phyloP scores from a whole-genome alignment of 2,329 filamentous ascomycete genomes.

The Alternaria burnsii region DNA sequence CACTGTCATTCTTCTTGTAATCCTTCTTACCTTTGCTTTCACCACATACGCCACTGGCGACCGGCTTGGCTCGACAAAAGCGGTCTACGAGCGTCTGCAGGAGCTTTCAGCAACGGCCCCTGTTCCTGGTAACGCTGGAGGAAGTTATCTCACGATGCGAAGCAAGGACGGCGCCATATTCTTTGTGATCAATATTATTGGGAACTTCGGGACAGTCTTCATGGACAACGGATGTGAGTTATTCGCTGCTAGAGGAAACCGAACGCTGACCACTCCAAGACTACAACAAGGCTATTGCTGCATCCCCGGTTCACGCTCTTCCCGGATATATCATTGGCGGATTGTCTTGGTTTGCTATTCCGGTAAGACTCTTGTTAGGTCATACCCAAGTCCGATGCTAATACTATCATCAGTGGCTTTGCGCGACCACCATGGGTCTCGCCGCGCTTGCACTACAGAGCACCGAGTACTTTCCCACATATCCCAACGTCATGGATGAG shows the following conservation, averaged over 20 bases:
- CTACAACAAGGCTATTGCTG: constrained; percentile 92
- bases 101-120: constrained; percentile 73
- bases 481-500: constrained; percentile 43
- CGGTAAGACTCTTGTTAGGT: constrained; percentile 24
- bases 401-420: constrained; percentile 45
- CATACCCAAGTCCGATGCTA: neutral
- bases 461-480: constrained; percentile 55
- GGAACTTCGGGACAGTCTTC: constrained; percentile 85
- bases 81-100: constrained; percentile 80
- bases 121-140: constrained; percentile 76
- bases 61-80: constrained; percentile 75
- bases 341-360: constrained; percentile 59
- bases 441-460: constrained; percentile 54
- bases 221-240: constrained; percentile 75
- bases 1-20: constrained; percentile 82
- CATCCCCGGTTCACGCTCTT: constrained; percentile 82
- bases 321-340: constrained; percentile 67
- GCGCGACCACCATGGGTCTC: constrained; percentile 58
- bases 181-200: constrained; percentile 89
- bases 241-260: neutral
- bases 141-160: constrained; percentile 89
- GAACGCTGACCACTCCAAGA: constrained; percentile 21
- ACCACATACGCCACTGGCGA: constrained; percentile 80
- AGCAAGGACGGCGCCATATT: constrained; percentile 84
- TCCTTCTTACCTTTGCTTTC: constrained; percentile 85